Evolutionary conservation across 1,139 yeast species (phyloP).

Genomic region (Magnusiomyces sp.): DNA sequence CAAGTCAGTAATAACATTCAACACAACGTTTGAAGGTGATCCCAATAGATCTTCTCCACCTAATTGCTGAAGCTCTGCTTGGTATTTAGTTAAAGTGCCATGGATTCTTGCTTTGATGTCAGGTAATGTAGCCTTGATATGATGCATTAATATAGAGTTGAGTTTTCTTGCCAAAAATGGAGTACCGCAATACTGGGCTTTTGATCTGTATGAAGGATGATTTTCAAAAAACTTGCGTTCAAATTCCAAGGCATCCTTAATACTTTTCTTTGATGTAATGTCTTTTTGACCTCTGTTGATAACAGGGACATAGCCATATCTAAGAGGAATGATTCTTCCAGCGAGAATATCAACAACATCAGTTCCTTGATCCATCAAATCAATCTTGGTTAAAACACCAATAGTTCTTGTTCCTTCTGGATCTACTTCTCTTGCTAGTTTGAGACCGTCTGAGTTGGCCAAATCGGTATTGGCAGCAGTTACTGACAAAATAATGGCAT

Average conservation of each 20-base stretch:
- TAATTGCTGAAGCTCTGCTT: conserved; percentile 62
- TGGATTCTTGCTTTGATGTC: conserved; percentile 91
- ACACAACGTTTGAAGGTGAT: conserved; percentile 81
- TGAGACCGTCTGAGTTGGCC: conserved; percentile 95
- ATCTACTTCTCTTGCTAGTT: conserved; percentile 93
- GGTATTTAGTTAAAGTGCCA: conserved; percentile 79
- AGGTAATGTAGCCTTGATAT: conserved; percentile 90
- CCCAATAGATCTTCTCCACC: conserved; percentile 77
- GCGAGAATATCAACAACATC: conserved; percentile 95
- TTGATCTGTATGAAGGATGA: conserved; percentile 91
- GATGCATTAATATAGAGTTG: conserved; percentile 82
- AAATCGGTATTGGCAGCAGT: conserved; percentile 96
- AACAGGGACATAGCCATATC: conserved; percentile 96
- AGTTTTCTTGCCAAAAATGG: conserved; percentile 91
- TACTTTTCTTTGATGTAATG: conserved; percentile 78
- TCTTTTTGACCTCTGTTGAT: conserved; percentile 97
- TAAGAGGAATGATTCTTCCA: conserved; percentile 88
- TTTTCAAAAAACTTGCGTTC: conserved; percentile 77
- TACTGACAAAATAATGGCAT: conserved; percentile 90
- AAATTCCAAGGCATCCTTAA: conserved; percentile 77
- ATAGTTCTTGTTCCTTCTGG: conserved; percentile 96
- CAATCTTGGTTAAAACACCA: conserved; percentile 95
- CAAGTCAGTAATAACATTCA: conserved; percentile 86
- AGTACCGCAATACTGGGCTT: conserved; percentile 91
- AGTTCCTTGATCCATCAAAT: conserved; percentile 97